Evolutionary conservation across 2,329 filamentous ascomycete species (phyloP).

Genomic region (Aureobasidium sp.): DNA sequence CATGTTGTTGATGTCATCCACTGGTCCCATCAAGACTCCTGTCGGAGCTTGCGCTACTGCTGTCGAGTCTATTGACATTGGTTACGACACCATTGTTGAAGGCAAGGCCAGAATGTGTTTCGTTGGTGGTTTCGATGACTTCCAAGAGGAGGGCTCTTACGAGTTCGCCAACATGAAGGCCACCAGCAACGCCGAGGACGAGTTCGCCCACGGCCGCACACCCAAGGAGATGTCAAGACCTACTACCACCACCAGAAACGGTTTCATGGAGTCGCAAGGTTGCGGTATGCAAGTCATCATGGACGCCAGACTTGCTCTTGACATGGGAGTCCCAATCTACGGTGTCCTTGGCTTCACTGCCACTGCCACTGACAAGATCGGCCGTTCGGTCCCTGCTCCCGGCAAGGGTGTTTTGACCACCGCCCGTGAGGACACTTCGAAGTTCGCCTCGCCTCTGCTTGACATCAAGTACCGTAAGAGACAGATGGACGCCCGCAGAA

Average conservation of each 20-base stretch:
- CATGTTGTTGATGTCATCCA: slow-evolving; percentile 95
- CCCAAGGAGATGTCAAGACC: slow-evolving; percentile 97
- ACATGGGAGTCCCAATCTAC: slow-evolving; percentile 98
- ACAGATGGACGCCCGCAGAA: slow-evolving; percentile 88
- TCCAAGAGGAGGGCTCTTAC: slow-evolving; percentile 97
- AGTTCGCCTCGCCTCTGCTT: slow-evolving; percentile 89
- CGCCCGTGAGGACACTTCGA: slow-evolving; percentile 81
- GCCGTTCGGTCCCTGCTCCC: slow-evolving; percentile 90
- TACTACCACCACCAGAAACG: slow-evolving; percentile 90
- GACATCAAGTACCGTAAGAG: slow-evolving; percentile 97
- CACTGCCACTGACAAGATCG: slow-evolving; percentile 98
- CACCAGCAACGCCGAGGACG: slow-evolving; percentile 94
- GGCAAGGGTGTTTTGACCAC: slow-evolving; percentile 95
- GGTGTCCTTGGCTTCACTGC: slow-evolving; percentile 88
- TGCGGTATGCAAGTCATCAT: slow-evolving; percentile 98
- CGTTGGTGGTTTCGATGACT: slow-evolving; percentile 98
- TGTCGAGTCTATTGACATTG: slow-evolving; percentile 94
- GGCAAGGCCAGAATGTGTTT: slow-evolving; percentile 97
- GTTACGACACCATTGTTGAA: slow-evolving; percentile 96
- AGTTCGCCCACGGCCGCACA: slow-evolving; percentile 90
- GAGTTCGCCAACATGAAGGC: slow-evolving; percentile 99
- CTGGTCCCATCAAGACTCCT: slow-evolving; percentile 95
- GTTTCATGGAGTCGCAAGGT: slow-evolving; percentile 99
- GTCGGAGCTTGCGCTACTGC: slow-evolving; percentile 96
- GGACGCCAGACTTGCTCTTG: slow-evolving; percentile 89